Percentiles rank a stretch among this genome's conserved stretches.
Conservation (phyloP, 768 basidiomycete species). For the Tulasnella sp. region DNA sequence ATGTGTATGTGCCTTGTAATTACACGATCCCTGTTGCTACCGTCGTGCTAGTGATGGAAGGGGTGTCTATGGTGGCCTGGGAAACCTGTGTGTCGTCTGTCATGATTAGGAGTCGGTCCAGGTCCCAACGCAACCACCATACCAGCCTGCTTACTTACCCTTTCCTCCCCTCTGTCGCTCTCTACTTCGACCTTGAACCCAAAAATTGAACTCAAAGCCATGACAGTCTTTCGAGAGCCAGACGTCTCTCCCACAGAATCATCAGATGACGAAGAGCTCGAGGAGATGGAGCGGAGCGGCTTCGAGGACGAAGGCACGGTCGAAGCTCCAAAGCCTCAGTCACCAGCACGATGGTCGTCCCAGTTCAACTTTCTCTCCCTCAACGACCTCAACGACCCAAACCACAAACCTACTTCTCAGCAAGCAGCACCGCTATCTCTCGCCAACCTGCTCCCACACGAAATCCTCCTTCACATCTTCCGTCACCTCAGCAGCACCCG, state of each 20-base stretch:
- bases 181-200: neutral
- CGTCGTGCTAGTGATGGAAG: neutral
- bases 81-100: neutral
- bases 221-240: conserved; percentile 15
- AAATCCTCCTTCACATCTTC: conserved; percentile 88
- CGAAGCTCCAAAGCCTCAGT: conserved; percentile 21
- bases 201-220: neutral
- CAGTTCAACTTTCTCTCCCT: conserved; percentile 28
- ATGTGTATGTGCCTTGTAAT: neutral
- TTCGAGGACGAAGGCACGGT: conserved; percentile 16
- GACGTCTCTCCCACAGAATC: conserved; percentile 13
- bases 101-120: neutral
- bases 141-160: neutral
- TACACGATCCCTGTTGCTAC: neutral
- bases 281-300: conserved; percentile 17
- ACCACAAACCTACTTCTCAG: conserved; percentile 7
- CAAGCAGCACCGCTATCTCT: conserved; percentile 39
- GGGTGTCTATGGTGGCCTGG: neutral
- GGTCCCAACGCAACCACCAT: conserved; percentile 1
- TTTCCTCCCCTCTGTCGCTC: neutral
- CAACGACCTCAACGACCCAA: conserved; percentile 30
- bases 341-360: conserved; percentile 60
- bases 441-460: conserved; percentile 70
- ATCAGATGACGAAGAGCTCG: conserved; percentile 12
- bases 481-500: conserved; percentile 66